Evolutionary conservation across 371 early-diverging fungal genomes (phyloP).

Genomic region (Mortierella sp.): DNA sequence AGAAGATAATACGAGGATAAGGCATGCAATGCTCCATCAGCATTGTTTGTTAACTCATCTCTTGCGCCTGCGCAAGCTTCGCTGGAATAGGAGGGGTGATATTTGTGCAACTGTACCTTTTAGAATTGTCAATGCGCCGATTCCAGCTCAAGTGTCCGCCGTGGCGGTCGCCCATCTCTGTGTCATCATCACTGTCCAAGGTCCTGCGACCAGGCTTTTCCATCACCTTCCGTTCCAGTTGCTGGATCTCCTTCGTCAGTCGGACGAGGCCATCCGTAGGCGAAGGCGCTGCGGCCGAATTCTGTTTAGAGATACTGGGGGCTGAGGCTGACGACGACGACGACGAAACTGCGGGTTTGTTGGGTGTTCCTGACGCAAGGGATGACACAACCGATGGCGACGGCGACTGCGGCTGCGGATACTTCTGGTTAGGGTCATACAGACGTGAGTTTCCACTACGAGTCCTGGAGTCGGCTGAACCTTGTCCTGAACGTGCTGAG

Average conservation of each 20-base stretch:
- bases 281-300: constrained; percentile 12
- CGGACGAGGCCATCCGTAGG: constrained; percentile 33
- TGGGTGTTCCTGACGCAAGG: constrained; percentile 2
- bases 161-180: constrained; percentile 17
- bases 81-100: background rate
- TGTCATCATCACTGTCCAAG: constrained; percentile 44
- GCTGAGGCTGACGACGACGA: no score
- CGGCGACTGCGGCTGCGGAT: constrained; percentile 23
- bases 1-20: no score
- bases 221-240: constrained; percentile 48
- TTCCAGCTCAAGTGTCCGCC: constrained; percentile 33
- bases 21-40: no score
- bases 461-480: constrained; percentile 22
- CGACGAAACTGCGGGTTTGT: no score
- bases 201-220: constrained; percentile 44
- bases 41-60: background rate
- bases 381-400: constrained; percentile 7
- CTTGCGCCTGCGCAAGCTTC: no score
- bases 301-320: constrained; percentile 13
- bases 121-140: constrained; percentile 50
- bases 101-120: constrained; percentile 33
- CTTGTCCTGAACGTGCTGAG: constrained; percentile 12
- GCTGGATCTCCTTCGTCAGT: constrained; percentile 51
- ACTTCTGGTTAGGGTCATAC: constrained; percentile 46
- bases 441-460: constrained; percentile 10